phyloP scores from a whole-genome alignment of 176 grass and related monocot genomes.

The Tillandsia leiboldiana region DNA sequence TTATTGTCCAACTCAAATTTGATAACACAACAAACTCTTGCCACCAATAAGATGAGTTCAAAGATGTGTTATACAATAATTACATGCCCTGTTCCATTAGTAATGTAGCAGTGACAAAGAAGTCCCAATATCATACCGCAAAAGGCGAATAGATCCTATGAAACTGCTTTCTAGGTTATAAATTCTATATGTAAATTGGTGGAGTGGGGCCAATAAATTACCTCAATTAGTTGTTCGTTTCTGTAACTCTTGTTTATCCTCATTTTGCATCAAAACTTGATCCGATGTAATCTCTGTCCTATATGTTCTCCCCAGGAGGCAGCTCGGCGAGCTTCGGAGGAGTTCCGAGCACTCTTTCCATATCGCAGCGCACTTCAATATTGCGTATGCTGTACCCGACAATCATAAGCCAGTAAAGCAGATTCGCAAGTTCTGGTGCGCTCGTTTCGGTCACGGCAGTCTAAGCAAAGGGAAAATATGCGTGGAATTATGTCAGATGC shows the following conservation, averaged over 20 bases:
- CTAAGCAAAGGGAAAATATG: slow-evolving; percentile 15
- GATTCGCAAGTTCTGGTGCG: slow-evolving; percentile 59
- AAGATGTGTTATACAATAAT: no score
- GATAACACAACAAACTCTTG: no score
- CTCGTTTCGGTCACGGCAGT: slow-evolving; percentile 64
- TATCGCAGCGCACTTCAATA: slow-evolving; percentile 89
- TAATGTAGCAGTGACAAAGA: no score
- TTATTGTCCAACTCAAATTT: no score
- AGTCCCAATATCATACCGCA: no score
- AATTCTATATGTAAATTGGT: no score
- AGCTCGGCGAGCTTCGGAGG: slow-evolving; percentile 52
- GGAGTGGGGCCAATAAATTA: no score
- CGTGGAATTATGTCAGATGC: background rate
- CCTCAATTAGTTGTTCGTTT: no score
- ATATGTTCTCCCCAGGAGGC: slow-evolving; percentile 62
- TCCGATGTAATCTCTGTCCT: background rate
- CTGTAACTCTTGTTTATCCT: background rate
- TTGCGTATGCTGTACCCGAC: slow-evolving; percentile 90
- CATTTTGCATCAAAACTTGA: background rate
- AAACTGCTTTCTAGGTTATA: no score
- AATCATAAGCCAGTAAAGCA: slow-evolving; percentile 86
- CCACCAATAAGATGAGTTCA: no score
- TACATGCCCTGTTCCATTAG: no score
- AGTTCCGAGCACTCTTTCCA: slow-evolving; percentile 74
- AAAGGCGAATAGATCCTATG: no score